Conservation (phyloP, 129 eudicot species). For the Solidago caesia region DNA sequence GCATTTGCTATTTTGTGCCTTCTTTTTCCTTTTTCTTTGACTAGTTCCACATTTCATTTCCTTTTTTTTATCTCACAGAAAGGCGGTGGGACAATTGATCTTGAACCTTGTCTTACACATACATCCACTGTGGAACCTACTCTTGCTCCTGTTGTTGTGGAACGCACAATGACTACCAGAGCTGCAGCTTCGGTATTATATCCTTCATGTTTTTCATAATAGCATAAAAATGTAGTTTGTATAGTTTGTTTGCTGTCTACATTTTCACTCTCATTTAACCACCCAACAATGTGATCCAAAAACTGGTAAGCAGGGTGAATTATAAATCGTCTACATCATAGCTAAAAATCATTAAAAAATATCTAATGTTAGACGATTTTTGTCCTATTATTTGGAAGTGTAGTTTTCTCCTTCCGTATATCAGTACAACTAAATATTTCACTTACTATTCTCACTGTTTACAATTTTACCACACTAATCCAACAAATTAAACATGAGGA, state of each 20-base stretch:
- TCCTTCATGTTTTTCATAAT: conserved; percentile 18
- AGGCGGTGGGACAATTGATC: conserved; percentile 90
- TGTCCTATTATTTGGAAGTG: neutral
- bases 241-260: neutral
- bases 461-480: too few relatives aligned
- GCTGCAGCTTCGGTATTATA: conserved; percentile 98
- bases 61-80: conserved; percentile 45
- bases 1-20: neutral
- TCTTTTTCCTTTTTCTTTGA: neutral
- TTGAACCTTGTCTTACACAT: conserved; percentile 87
- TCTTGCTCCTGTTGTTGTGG: conserved; percentile 95
- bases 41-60: neutral
- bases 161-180: conserved; percentile 95
- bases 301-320: too few relatives aligned
- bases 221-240: neutral
- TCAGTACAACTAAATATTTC: neutral
- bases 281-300: too few relatives aligned
- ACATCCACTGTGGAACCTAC: conserved; percentile 98
- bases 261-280: too few relatives aligned
- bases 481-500: conserved; percentile 4
- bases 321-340: too few relatives aligned
- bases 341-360: neutral
- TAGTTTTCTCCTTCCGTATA: neutral
- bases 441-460: neutral
- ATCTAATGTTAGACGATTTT: neutral